phyloP scores from a whole-genome alignment of 805 yeast genomes.

The Candida nanaspora region DNA sequence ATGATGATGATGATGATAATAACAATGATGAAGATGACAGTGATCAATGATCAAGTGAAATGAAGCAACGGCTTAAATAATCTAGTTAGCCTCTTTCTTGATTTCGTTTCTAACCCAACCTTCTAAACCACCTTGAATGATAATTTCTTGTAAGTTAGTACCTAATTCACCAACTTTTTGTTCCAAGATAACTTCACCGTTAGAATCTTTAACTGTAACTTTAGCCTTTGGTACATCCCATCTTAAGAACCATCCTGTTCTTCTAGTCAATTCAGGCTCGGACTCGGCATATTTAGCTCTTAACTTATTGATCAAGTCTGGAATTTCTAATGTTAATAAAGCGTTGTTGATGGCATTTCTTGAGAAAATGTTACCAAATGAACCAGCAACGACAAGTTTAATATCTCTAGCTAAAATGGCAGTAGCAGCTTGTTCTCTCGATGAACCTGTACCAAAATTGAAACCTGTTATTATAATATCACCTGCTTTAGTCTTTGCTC shows the following conservation, averaged over 20 bases:
- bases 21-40: too few species aligned
- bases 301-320: slow-evolving; percentile 70
- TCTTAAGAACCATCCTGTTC: slow-evolving; percentile 88
- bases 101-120: slow-evolving; percentile 91
- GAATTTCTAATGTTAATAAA: slow-evolving; percentile 85
- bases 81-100: slow-evolving; percentile 17
- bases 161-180: slow-evolving; percentile 96
- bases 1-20: too few species aligned
- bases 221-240: slow-evolving; percentile 89
- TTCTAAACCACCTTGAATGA: slow-evolving; percentile 95
- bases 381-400: slow-evolving; percentile 89
- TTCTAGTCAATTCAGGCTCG: slow-evolving; percentile 71
- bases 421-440: slow-evolving; percentile 99
- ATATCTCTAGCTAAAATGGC: slow-evolving; percentile 91
- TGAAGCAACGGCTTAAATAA: too few species aligned
- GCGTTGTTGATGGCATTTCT: slow-evolving; percentile 97
- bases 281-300: slow-evolving; percentile 54
- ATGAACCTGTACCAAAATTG: slow-evolving; percentile 97
- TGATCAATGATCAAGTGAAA: too few species aligned
- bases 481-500: slow-evolving; percentile 70
- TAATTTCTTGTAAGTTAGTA: slow-evolving; percentile 90
- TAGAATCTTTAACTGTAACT: slow-evolving; percentile 69
- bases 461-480: slow-evolving; percentile 90
- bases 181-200: slow-evolving; percentile 53
- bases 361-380: slow-evolving; percentile 93